A percentile compares a stretch with the other conserved stretches of the same genome.
Conservation (phyloP, 345 rosid genomes). For the Sisymbrium altissimum region DNA sequence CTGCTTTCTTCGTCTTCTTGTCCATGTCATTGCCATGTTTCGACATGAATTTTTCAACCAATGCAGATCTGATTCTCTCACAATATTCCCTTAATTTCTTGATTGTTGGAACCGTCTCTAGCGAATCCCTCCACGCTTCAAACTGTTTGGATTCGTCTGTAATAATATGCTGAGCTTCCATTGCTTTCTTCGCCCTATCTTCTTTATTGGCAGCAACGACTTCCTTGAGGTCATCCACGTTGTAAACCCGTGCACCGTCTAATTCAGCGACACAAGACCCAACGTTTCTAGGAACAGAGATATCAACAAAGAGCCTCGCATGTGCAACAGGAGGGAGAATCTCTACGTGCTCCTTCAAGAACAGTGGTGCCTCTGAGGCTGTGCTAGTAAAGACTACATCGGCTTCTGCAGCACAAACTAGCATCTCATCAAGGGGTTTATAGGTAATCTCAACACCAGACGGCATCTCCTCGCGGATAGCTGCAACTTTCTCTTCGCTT, state of each 20-base stretch:
- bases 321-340: slow-evolving; percentile 57
- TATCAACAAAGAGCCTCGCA: slow-evolving; percentile 75
- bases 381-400: slow-evolving; percentile 95
- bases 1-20: slow-evolving; percentile 70
- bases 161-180: slow-evolving; percentile 88
- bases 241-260: slow-evolving; percentile 64
- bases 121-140: slow-evolving; percentile 92
- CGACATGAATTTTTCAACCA: slow-evolving; percentile 73
- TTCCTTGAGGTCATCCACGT: slow-evolving; percentile 93
- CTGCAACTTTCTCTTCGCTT: slow-evolving; percentile 70
- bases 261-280: slow-evolving; percentile 65
- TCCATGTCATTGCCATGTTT: slow-evolving; percentile 73
- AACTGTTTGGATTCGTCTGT: slow-evolving; percentile 76
- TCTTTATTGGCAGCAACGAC: slow-evolving; percentile 98
- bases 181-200: slow-evolving; percentile 78
- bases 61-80: slow-evolving; percentile 65
- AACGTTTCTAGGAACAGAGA: slow-evolving; percentile 91
- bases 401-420: slow-evolving; percentile 74
- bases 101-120: slow-evolving; percentile 92
- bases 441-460: slow-evolving; percentile 61
- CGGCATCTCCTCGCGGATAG: slow-evolving; percentile 60
- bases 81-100: slow-evolving; percentile 86
- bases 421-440: slow-evolving; percentile 63
- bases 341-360: slow-evolving; percentile 62
- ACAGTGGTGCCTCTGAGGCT: slow-evolving; percentile 73